Conservation (phyloP, 352 stramenopile genomes). For the Phytophthora ramorum region DNA sequence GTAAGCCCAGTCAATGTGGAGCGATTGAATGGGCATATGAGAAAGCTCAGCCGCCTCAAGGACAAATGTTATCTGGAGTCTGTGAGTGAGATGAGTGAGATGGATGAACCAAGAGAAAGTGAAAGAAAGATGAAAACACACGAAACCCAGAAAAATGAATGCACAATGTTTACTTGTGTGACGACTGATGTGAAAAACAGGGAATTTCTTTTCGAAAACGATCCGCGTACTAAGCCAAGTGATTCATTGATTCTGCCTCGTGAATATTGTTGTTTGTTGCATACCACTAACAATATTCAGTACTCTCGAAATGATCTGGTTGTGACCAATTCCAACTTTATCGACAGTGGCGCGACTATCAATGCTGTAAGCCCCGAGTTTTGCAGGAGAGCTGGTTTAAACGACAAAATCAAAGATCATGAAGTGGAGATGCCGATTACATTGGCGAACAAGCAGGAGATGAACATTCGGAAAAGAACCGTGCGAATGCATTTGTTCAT, state of each 20-base stretch:
- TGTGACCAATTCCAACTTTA: background rate
- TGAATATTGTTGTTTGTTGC: background rate
- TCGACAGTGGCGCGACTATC: background rate
- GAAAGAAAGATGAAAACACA: too few species aligned
- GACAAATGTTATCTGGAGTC: too few species aligned
- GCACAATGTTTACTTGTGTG: background rate
- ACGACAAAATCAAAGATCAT: conserved; percentile 3
- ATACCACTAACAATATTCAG: background rate
- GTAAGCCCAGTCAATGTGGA: too few species aligned
- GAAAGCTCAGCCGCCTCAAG: too few species aligned
- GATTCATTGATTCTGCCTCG: background rate
- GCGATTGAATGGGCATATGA: too few species aligned
- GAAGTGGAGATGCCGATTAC: background rate
- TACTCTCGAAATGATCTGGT: background rate
- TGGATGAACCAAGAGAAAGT: background rate
- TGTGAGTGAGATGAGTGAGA: conserved; percentile 5
- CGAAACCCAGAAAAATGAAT: background rate
- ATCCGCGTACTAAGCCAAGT: background rate
- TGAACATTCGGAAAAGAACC: background rate
- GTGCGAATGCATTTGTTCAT: conserved; percentile 8
- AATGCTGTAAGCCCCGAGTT: background rate
- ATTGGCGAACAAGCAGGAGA: conserved; percentile 9
- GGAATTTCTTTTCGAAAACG: too few species aligned
- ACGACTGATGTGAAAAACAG: too few species aligned
- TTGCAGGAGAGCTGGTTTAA: background rate